Evolutionary conservation across 192 early-diverging fungal genomes (phyloP), one percentile per base, ranked within the genome.

Genomic region (Umbelopsis isabellina): DNA sequence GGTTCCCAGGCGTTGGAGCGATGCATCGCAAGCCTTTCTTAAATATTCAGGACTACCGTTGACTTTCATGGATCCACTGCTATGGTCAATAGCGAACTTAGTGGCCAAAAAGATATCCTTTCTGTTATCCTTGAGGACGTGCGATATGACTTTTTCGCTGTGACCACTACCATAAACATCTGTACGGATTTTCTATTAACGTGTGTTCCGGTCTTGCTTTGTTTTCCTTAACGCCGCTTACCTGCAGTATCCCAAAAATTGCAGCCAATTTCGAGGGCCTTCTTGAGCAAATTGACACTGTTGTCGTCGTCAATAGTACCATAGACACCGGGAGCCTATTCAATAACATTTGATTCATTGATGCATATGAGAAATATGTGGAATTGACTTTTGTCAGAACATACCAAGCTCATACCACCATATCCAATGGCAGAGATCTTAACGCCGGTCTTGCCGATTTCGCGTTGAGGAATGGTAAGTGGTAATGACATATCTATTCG

Each of bases 101-200:
- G 89, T 86, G 67, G 80, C 82, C 23, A 89, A 44, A 58, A 90
- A 89, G 13, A 90, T 79, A 35, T 85, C 75, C 41, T 84, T 68
- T 51, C 86, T 76, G 10, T 76, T 69, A 4, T 73, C 72, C 67
- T 87, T 83, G 13, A 88, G 69, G 15, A 83, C 76, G 30, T 81
- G 77, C 11, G 76, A 76, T 16, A 91, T 53, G 2, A 91, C 74
- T 30, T 61, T 25, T 49, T 91, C 90, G 72, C 88, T 90, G 55
- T 79, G 66, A 12, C 87, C 87, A 30, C 46, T 45, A 1, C 87
- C 84, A 55, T 88, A 88, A 47, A 87, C 46, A 73, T 91, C 83
- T 61, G 37, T 10, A 10, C 37, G 10, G 10, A 41, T 6, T 41
- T 10, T 41, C 27, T 41, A 1, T 41, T 10, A 41, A 6, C 37